Conservation (phyloP, 331 rosid species). For the Pyracantha coccinea region DNA sequence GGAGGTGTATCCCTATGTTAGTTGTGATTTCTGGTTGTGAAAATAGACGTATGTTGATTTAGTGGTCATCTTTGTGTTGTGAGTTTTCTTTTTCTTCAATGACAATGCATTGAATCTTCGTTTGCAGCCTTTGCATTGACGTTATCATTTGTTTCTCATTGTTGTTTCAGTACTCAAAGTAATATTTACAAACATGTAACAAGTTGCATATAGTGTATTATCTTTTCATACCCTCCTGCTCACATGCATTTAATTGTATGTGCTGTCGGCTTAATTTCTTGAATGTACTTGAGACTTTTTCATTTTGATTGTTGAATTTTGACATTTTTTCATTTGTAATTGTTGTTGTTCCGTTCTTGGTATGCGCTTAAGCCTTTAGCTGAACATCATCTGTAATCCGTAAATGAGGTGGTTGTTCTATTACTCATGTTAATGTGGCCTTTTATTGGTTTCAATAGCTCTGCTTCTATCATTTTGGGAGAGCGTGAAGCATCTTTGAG, state of each 20-base stretch:
- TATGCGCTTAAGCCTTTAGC: neutral
- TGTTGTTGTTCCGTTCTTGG: neutral
- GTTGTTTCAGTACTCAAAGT: neutral
- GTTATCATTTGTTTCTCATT: neutral
- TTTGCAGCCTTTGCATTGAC: neutral
- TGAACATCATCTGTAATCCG: neutral
- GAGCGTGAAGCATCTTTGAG: constrained; percentile 14
- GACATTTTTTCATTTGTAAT: neutral
- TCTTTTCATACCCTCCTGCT: neutral
- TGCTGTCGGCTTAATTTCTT: neutral
- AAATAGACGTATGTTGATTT: neutral
- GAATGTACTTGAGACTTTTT: neutral
- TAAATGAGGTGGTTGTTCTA: neutral
- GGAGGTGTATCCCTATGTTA: neutral
- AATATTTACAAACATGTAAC: neutral
- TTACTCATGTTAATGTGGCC: constrained; percentile 22
- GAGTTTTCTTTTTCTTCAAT: neutral
- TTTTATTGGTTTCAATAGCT: constrained; percentile 12
- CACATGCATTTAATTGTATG: neutral
- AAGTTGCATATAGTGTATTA: neutral
- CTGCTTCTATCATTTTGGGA: constrained; percentile 8
- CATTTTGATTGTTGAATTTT: neutral
- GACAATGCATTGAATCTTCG: neutral
- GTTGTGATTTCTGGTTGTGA: neutral
- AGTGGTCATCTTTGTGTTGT: neutral